Base-by-base conservation (phyloP, 2,329 filamentous ascomycete species). In the Neopestalotiopsis clavispora region DNA sequence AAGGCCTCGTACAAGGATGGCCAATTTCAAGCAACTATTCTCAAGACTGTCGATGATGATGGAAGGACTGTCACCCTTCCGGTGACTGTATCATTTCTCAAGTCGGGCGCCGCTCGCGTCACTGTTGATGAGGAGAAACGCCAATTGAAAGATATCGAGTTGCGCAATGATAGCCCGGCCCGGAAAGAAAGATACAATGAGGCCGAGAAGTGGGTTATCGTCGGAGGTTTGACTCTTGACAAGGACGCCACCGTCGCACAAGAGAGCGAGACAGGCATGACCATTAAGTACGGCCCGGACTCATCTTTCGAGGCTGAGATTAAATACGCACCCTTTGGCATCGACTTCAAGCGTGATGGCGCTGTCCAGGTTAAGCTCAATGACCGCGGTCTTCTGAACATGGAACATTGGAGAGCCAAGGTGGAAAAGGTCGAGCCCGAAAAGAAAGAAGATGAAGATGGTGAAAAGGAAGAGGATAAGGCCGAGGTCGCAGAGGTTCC, bases 171-270 rank as follows among this genome's bases (percentile, higher is more conserved):
- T 74, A 98, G 96, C 81, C 90, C 89, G 74, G 92, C 89, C 5
- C 89, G 94, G 74, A 98, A 98, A 81, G 94, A 98, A 79, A 89
- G 96, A 71, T 99, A 98, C 80, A 97, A 98, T 75, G 96, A 98
- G 81, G 92, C 92, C 14, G 92, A 92, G 72, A 89, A 93, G 72
- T 97, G 94, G 92, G 90, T 92, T 28, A 87, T 99, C 71, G 93
- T 97, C 59, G 95, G 94, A 67, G 94, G 94, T 1, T 83, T 95
- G 66, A 87, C 90, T 58, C 79, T 91, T 58, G 94, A 95, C 80
- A 90, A 88, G 76, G 86, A 88, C 66, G 93, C 94, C 60, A 89
- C 91, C 69, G 81, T 95, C 69, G 87, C 86, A 65, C 85, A 88
- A 62, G 88, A 93, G 74, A 87, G 90, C 66, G 87, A 91, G 77